Base-by-base conservation (phyloP, 345 rosid genomes). In the Boechera stricta region DNA sequence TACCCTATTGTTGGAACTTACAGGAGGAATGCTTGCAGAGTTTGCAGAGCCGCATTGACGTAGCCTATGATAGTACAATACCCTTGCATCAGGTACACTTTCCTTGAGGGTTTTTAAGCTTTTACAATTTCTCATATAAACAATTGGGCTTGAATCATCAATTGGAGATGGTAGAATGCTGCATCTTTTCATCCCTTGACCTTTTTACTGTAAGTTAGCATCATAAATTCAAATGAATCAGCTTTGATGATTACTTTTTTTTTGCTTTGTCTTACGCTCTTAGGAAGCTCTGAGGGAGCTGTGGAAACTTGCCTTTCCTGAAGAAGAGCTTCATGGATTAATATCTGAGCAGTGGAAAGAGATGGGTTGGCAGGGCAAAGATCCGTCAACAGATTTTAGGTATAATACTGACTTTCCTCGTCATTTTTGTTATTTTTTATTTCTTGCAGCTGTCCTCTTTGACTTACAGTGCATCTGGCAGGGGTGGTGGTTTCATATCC, bases 281-380 rank as follows among this genome's bases (percentile, higher is more conserved):
- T 82, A 96, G 99, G 97, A 90, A 62, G 93, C 98, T 71, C 80
- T 96, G 79, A 93, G 74, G 86, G 90, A 87, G 42, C 78, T 96
- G 31, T 96, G 99, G 99, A 85, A 79, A 77, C 95, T 86, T 81
- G 79, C 99, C 45, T 96, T 91, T 85, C 98, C 98, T 48, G 92
- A 86, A 67, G 98, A 93, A 82, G 92, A 96, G 84, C 97, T 96
- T 63, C 78, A 54, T 63, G 90, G 91, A 67, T 76, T 96, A 71
- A 87, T 93, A 85, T 90, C 99, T 73, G 99, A 96, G 84, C 99
- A 91, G 74, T 96, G 99, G 99, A 96, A 96, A 84, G 97, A 91
- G 88, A 96, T 96, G 99, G 99, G 99, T 57, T 96, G 99, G 99
- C 99, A 93, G 82, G 99, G 99, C 55, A 96, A 93, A 86, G 99